These are phyloP conservation scores for Candida xyloterini DNA, from an alignment of 805 yeast species.

Conservation along the genomic window DNA sequence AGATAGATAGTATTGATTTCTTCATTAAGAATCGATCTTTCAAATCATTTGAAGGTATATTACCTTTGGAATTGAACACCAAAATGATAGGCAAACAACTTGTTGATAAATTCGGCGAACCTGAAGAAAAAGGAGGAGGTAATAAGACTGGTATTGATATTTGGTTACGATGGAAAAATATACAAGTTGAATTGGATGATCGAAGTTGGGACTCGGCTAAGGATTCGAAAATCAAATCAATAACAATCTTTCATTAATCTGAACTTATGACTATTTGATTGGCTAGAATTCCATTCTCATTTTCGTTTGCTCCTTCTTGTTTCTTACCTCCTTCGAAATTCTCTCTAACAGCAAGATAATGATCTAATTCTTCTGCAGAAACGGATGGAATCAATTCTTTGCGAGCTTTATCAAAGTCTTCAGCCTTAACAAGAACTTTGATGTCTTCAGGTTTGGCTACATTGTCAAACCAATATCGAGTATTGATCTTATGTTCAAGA, in stretches of 20 bases:
- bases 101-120: conserved; percentile 38
- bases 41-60: conserved; percentile 12
- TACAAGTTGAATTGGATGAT: conserved; percentile 37
- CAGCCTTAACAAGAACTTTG: conserved; percentile 62
- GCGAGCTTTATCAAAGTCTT: conserved; percentile 78
- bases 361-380: conserved; percentile 79
- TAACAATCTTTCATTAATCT: conserved; percentile 25
- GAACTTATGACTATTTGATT: conserved; percentile 1
- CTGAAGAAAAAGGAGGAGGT: conserved; percentile 43
- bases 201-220: conserved; percentile 36
- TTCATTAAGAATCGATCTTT: conserved; percentile 26
- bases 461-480: conserved; percentile 90
- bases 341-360: conserved; percentile 73
- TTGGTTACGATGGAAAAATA: conserved; percentile 38
- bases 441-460: conserved; percentile 65
- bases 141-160: conserved; percentile 31
- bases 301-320: conserved; percentile 2
- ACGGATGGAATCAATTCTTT: conserved; percentile 77
- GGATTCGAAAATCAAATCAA: conserved; percentile 27
- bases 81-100: conserved; percentile 29
- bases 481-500: conserved; percentile 43
- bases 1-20: conserved; percentile 37
- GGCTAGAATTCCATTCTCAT: not conserved
- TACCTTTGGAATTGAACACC: conserved; percentile 18
- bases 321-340: conserved; percentile 72